Base-by-base conservation (phyloP, 306 rosid genomes). In the Trifolium repens region DNA sequence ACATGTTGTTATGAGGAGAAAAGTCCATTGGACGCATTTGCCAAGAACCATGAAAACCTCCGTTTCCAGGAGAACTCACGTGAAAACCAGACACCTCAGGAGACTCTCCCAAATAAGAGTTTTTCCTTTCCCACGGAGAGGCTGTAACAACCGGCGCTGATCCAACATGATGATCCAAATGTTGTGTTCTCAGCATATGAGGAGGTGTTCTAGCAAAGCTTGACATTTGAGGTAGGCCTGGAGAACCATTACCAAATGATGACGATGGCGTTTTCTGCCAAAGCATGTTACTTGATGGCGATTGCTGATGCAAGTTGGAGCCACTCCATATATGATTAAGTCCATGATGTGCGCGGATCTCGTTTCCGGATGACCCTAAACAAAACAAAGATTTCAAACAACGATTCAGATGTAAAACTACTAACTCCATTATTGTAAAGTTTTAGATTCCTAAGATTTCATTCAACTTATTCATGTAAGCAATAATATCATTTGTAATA, bases 101-200 rank as follows among this genome's bases (percentile, higher is more conserved):
- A 77, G 97, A 89, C 75, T 85, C 91, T 60, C 87, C 87, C 77
- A 81, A 72, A 85, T 74, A 91, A 66, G 89, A 78, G 74, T 73
- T 82, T 42, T 76, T 87, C 71, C 87, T 86, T 66, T 89, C 94
- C 97, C 97, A 91, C 3, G 86, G 87, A 12, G 92, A 87, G 74
- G 88, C 88, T 14, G 91, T 89, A 65, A 89, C 86, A 69, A 86
- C 89, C 0, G 97, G 97, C 40, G 97, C 97, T 58, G 94, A 91
- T 70, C 97, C 97, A 69, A 89, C 91, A 63, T 85, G 97, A 49
- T 83, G 92, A 39, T 80, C 86, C 47, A 86, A 35, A 54, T 87
- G 86, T 27, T 92, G 80, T 59, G 87, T 65, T 44, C 78, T 86
- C 78, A 91, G 83, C 77, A 87, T 71, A 67, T 84, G 92, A 69